Evolutionary conservation across 2,329 filamentous ascomycete genomes (phyloP).

Genomic region (Ceratocystis harringtonii): DNA sequence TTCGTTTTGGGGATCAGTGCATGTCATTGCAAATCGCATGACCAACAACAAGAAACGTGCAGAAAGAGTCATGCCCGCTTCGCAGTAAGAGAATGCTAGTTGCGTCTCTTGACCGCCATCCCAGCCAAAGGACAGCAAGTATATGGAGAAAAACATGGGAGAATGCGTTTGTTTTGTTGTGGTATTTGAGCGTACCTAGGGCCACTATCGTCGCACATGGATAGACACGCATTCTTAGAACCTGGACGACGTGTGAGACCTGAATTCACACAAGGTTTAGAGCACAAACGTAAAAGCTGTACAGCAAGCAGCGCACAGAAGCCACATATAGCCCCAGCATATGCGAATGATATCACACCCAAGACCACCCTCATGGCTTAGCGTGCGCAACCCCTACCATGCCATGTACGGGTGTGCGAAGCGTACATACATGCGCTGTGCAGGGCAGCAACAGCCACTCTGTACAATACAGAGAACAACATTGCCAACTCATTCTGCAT

Average conservation of each 20-base stretch:
- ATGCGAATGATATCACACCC: not conserved
- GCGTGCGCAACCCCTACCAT: too few species aligned
- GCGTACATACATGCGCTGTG: not conserved
- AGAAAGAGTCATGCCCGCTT: not conserved
- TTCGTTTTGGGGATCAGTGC: not conserved
- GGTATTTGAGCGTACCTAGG: too few species aligned
- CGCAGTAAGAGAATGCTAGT: too few species aligned
- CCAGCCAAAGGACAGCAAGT: too few species aligned
- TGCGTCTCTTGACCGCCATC: too few species aligned
- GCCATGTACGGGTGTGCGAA: not conserved
- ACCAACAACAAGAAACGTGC: not conserved
- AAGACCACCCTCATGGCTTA: not conserved
- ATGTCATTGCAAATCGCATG: constrained; percentile 3
- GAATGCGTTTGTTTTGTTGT: too few species aligned
- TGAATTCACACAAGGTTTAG: too few species aligned
- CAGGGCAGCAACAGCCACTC: not conserved
- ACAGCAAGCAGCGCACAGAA: not conserved
- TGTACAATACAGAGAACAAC: not conserved
- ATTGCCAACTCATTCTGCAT: constrained; percentile 6
- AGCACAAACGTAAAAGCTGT: too few species aligned
- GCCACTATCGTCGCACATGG: too few species aligned
- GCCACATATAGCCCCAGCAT: not conserved
- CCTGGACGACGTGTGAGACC: too few species aligned
- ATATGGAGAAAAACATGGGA: too few species aligned
- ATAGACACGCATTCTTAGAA: too few species aligned